Evolutionary conservation across 768 basidiomycete genomes (phyloP).

Genomic region (Suillus weaverae): DNA sequence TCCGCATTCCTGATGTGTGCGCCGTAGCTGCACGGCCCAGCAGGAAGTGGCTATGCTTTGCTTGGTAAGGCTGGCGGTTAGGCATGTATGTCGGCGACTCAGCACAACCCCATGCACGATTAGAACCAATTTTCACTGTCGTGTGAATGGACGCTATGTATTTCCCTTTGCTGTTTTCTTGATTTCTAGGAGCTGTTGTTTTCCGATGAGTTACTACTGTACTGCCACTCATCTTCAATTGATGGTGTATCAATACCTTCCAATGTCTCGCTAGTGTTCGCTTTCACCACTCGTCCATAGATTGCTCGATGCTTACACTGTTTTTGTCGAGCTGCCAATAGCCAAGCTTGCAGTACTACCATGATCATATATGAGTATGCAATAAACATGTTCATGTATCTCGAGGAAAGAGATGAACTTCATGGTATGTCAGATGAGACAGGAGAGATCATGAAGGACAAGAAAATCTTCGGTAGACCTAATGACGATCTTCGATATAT

Average conservation of each 20-base stretch:
- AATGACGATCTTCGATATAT: neutral
- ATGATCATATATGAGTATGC: neutral
- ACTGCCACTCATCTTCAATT: neutral
- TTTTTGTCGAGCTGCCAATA: neutral
- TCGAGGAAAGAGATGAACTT: neutral
- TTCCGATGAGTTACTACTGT: neutral
- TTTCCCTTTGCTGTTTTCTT: neutral
- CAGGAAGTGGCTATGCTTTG: slow-evolving; percentile 75
- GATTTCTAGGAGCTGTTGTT: neutral
- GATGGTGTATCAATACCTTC: neutral
- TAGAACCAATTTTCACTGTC: neutral
- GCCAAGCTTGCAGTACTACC: neutral
- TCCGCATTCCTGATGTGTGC: neutral
- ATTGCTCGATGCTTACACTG: neutral
- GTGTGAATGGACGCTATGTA: neutral
- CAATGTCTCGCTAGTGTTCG: neutral
- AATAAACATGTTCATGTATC: neutral
- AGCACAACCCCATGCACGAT: neutral
- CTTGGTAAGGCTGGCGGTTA: slow-evolving; percentile 52
- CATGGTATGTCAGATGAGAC: neutral
- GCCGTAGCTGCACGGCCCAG: slow-evolving; percentile 66
- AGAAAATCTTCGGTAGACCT: neutral
- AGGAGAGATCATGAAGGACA: neutral
- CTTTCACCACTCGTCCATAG: neutral
- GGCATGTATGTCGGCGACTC: neutral